Evolutionary conservation across 345 rosid genomes (phyloP).

Genomic region (Linum tenue): DNA sequence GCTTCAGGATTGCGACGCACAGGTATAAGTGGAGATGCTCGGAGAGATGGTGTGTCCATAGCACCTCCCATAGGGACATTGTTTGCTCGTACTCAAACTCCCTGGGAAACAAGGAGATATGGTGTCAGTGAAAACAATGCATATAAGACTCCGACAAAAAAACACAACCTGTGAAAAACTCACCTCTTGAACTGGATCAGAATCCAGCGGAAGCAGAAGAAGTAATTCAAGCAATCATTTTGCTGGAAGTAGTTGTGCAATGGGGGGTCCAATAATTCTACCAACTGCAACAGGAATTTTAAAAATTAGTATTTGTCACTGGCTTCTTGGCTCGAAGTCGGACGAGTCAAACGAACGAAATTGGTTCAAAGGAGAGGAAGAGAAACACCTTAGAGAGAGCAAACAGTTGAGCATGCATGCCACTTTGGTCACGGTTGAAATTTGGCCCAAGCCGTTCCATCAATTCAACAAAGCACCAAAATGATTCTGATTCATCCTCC

Average conservation of each 20-base stretch:
- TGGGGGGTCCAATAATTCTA: constrained; percentile 82
- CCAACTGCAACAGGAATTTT: constrained; percentile 49
- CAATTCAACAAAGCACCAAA: constrained; percentile 93
- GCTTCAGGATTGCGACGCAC: constrained; percentile 88
- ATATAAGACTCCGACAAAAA: background rate
- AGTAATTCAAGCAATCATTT: constrained; percentile 95
- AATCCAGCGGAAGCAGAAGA: constrained; percentile 99
- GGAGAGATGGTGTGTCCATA: constrained; percentile 78
- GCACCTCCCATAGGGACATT: constrained; percentile 85
- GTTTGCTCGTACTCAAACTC: constrained; percentile 75
- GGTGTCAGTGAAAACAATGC: constrained; percentile 1
- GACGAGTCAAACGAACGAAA: background rate
- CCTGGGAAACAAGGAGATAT: constrained; percentile 28
- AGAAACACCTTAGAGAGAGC: constrained; percentile 77
- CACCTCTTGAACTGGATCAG: constrained; percentile 96
- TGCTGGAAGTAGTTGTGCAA: constrained; percentile 82
- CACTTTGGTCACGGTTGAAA: constrained; percentile 93
- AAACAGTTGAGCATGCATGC: constrained; percentile 97
- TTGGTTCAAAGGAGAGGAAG: background rate
- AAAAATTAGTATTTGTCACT: constrained; percentile 3
- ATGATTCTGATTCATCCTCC: constrained; percentile 83
- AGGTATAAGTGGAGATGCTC: constrained; percentile 87
- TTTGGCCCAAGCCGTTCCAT: constrained; percentile 99
- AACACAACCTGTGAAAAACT: constrained; percentile 2
- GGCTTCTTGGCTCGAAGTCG: too few species aligned